A percentile compares a stretch with the other conserved stretches of the same genome.
Evolutionary conservation across 305 asterid genomes (phyloP).

Genomic region (Fraxinus nigra): DNA sequence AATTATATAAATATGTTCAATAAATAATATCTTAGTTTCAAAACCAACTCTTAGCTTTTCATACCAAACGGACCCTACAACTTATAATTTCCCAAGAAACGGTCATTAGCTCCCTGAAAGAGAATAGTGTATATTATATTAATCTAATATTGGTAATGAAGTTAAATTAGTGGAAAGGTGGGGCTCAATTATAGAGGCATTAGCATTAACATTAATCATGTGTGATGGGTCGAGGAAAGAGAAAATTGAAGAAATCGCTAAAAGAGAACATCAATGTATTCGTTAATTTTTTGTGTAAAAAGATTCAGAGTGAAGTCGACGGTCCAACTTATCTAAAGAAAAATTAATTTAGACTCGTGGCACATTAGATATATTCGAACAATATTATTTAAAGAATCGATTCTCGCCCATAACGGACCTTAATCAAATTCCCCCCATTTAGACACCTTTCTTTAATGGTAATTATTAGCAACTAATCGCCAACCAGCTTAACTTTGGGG

Average conservation of each 20-base stretch:
- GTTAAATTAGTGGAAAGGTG: neutral
- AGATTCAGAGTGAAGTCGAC: conserved; percentile 18
- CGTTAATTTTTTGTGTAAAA: conserved; percentile 23
- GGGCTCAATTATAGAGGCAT: conserved; percentile 15
- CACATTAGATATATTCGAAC: no score
- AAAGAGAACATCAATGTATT: conserved; percentile 12
- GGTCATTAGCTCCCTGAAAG: neutral
- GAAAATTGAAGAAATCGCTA: neutral
- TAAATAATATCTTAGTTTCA: no score
- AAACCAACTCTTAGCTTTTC: neutral
- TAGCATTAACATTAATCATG: conserved; percentile 18
- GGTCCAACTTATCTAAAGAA: conserved; percentile 1
- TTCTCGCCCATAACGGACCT: neutral
- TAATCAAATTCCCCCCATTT: no score
- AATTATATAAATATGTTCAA: no score
- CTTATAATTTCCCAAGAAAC: neutral
- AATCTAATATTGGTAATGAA: neutral
- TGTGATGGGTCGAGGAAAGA: conserved; percentile 12
- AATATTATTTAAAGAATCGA: neutral
- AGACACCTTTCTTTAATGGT: neutral
- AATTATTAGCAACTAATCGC: conserved; percentile 24
- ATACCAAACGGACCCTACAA: neutral
- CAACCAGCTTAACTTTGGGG: conserved; percentile 37
- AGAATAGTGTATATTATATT: neutral
- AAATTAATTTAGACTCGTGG: neutral